Evolutionary conservation across 2,329 filamentous ascomycete genomes (phyloP), one percentile per base, ranked within the genome.

Genomic region (Stenocarpella maydis): DNA sequence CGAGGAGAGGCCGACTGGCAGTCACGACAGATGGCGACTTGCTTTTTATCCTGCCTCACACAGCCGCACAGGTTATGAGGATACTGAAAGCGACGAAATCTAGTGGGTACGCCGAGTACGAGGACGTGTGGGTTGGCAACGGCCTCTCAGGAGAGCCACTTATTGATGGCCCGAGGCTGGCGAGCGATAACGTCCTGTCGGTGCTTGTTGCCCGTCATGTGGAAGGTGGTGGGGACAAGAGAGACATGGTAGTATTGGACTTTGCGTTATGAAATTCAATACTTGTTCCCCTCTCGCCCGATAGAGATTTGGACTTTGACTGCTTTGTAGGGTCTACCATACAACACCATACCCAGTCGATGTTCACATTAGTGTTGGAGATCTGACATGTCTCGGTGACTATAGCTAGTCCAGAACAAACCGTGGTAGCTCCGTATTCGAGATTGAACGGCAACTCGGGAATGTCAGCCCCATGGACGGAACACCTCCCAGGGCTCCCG

Each of bases 91-190:
- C 80, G 10, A 72, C 76, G 0, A 77, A 74, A 43, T 69, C 55
- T 3, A 73, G 71, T 10, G 71, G 58, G 0, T 83, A 80, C 49
- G 58, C 74, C 7, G 74, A 73, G 8, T 82, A 81, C 69, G 76
- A 77, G 49, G 72, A 78, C 26, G 75, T 81, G 4, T 83, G 81
- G 81, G 74, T 53, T n/a, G 75, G 76, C 2, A 71, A 73, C 0
- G 78, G 78, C 53, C 75, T 79, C n/a, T 76, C 77, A 12, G 80
- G 80, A 0, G 81, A 83, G 69, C 81, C 81, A 9, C 70, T 83
- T 37, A 75, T 81, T 37, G 81, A 83, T 68, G 76, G 75, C 6
- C 74, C 76, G n/a, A 75, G 81, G 49, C 72, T 83, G 19, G 75
- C 76, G 12, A 50, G 77, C 21, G 80, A 81, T 24, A 76, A 78